Percentiles rank a stretch among this genome's conserved stretches.
Evolutionary conservation across 2,329 filamentous ascomycete species (phyloP).

Genomic region (Akanthomyces muscarius): DNA sequence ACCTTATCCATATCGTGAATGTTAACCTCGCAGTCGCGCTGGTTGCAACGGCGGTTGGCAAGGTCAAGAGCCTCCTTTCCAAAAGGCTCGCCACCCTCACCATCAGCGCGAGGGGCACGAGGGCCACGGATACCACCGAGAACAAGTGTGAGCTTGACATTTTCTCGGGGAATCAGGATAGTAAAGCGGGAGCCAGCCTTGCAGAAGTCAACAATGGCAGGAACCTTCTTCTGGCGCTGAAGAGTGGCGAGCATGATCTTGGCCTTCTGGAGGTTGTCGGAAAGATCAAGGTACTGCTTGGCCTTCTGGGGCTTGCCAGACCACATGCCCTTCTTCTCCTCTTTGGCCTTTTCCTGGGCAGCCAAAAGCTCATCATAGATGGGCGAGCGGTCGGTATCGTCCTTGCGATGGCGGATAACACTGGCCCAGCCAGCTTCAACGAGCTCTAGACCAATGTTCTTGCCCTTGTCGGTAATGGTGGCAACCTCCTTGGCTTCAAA

Average conservation of each 20-base stretch:
- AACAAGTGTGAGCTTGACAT: conserved; percentile 91
- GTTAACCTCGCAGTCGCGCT: conserved; percentile 94
- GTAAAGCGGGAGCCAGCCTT: conserved; percentile 96
- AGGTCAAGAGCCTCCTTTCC: conserved; percentile 93
- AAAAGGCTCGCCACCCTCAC: conserved; percentile 83
- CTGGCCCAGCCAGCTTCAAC: conserved; percentile 93
- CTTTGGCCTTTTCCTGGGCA: conserved; percentile 77
- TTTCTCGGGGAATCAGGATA: conserved; percentile 84
- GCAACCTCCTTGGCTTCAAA: conserved; percentile 95
- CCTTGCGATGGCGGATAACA: conserved; percentile 90
- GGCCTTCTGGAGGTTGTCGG: conserved; percentile 88
- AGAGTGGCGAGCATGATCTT: conserved; percentile 88
- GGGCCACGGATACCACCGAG: conserved; percentile 90
- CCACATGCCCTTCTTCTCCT: conserved; percentile 92
- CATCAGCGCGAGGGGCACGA: conserved; percentile 70
- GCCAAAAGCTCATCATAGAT: conserved; percentile 88
- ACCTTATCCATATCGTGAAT: conserved; percentile 94
- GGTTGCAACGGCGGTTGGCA: conserved; percentile 81
- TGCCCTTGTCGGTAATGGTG: conserved; percentile 76
- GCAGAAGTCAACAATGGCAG: conserved; percentile 93
- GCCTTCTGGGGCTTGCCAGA: conserved; percentile 79
- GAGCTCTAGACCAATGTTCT: conserved; percentile 78
- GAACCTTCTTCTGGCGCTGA: conserved; percentile 86
- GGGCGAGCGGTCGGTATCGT: conserved; percentile 88
- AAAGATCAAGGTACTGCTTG: conserved; percentile 83